Conservation (phyloP, 2,329 filamentous ascomycete species). For the Dactylellina haptotyla region DNA sequence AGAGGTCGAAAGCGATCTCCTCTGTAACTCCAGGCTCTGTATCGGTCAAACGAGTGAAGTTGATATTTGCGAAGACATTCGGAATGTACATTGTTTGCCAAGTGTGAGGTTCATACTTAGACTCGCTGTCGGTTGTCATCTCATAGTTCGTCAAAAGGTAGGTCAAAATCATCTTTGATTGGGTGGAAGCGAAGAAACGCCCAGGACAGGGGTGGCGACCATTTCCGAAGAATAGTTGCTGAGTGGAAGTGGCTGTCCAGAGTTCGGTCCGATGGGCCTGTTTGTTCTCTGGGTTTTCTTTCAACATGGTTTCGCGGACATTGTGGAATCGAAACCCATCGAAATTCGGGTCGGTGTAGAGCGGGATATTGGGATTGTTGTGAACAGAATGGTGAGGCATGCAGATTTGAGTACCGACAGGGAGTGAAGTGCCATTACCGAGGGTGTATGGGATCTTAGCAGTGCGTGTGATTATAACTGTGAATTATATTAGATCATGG, state of each 20-base stretch:
- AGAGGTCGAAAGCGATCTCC: conserved; percentile 46
- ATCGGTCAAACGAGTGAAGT: conserved; percentile 37
- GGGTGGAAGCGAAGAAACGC: conserved; percentile 51
- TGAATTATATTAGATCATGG: conserved; percentile 2
- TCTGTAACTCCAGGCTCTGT: conserved; percentile 45
- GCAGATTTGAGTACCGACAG: conserved; percentile 43
- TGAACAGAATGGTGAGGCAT: conserved; percentile 51
- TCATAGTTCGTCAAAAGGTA: conserved; percentile 51
- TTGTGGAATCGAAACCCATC: conserved; percentile 51
- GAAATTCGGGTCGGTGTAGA: conserved; percentile 35
- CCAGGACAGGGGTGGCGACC: conserved; percentile 50
- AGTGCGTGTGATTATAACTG: conserved; percentile 49
- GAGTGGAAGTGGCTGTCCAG: conserved; percentile 48
- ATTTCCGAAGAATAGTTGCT: conserved; percentile 51
- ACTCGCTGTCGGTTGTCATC: conserved; percentile 22
- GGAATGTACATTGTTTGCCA: conserved; percentile 54
- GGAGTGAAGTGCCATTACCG: conserved; percentile 41
- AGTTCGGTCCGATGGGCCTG: conserved; percentile 36
- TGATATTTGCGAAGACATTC: conserved; percentile 37
- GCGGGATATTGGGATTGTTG: conserved; percentile 28
- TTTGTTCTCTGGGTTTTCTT: conserved; percentile 23
- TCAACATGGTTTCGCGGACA: conserved; percentile 35
- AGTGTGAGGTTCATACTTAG: conserved; percentile 30
- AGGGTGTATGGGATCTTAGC: conserved; percentile 40
- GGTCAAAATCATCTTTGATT: conserved; percentile 46